Conservation (phyloP, 78 protist genomes). For the Emiliania huxleyi region DNA sequence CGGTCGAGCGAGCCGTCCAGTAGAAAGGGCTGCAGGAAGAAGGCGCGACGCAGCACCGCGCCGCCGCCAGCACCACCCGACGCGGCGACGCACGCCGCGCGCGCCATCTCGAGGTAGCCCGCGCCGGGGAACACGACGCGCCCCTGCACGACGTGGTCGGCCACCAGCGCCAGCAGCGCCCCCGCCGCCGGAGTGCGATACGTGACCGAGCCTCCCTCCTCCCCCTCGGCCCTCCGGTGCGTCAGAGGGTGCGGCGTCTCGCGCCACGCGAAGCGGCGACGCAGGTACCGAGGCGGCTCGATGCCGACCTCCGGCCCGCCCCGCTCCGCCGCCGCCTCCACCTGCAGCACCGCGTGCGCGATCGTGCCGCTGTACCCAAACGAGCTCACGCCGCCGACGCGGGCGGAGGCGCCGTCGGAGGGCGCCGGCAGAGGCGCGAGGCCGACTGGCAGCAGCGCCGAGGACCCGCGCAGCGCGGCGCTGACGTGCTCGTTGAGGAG, state of each 20-base stretch:
- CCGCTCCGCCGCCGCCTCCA: neutral
- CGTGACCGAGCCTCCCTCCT: neutral
- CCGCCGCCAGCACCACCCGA: neutral
- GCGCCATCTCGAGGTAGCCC: neutral
- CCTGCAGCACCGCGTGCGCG: slow-evolving; percentile 9
- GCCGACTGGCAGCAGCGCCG: neutral
- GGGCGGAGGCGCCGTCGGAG: neutral
- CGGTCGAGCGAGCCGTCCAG: neutral
- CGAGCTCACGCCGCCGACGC: slow-evolving; percentile 1
- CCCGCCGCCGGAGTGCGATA: neutral
- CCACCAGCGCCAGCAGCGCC: neutral
- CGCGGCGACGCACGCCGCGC: neutral
- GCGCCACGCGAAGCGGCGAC: neutral
- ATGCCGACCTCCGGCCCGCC: neutral
- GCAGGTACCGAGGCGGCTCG: neutral
- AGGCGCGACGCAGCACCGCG: neutral
- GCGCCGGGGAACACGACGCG: slow-evolving; percentile 1
- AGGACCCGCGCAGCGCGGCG: neutral
- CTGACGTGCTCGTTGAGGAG: neutral
- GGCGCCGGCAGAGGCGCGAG: neutral
- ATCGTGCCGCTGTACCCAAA: slow-evolving; percentile 23
- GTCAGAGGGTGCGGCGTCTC: neutral
- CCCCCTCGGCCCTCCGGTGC: neutral
- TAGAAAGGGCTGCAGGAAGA: neutral
- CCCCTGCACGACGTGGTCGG: slow-evolving; percentile 6